phyloP scores from a whole-genome alignment of 192 early-diverging fungal genomes.

The Obelidium mucronatum region DNA sequence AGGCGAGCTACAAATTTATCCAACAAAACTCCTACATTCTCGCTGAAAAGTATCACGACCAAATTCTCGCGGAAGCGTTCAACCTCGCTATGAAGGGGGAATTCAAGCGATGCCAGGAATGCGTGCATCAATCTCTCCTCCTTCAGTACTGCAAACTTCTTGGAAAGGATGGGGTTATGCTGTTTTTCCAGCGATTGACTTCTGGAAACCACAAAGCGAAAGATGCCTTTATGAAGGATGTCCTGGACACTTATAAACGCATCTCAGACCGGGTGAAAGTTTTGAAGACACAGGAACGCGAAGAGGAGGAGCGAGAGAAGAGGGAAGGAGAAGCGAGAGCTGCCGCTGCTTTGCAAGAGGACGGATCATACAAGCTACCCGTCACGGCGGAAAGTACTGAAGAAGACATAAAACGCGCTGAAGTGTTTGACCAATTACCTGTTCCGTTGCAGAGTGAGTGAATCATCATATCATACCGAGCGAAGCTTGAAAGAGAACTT shows the following conservation, averaged over 20 bases:
- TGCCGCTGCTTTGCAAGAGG: slow-evolving; percentile 78
- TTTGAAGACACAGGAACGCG: slow-evolving; percentile 62
- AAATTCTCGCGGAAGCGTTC: slow-evolving; percentile 88
- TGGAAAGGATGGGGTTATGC: slow-evolving; percentile 79
- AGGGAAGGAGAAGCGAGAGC: slow-evolving; percentile 59
- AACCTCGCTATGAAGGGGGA: slow-evolving; percentile 75
- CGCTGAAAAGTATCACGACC: slow-evolving; percentile 74
- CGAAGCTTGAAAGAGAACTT: no score
- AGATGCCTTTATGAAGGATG: slow-evolving; percentile 85
- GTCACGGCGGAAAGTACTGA: slow-evolving; percentile 66
- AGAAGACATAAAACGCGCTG: slow-evolving; percentile 63
- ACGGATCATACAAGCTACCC: slow-evolving; percentile 74
- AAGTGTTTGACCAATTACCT: slow-evolving; percentile 77
- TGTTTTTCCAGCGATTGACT: slow-evolving; percentile 81
- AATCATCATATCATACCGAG: not conserved
- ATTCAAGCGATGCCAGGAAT: slow-evolving; percentile 70
- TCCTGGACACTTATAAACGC: slow-evolving; percentile 82
- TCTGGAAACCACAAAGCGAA: slow-evolving; percentile 66
- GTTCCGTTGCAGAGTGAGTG: slow-evolving; percentile 66
- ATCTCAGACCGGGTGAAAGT: slow-evolving; percentile 79
- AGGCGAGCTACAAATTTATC: slow-evolving; percentile 62
- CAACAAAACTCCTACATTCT: slow-evolving; percentile 74
- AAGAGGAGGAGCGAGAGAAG: slow-evolving; percentile 57
- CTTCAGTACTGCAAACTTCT: slow-evolving; percentile 87
- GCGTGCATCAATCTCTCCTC: slow-evolving; percentile 82